Conservation (phyloP, 2,329 filamentous ascomycete genomes). For the Ophiostoma triangulosporum region DNA sequence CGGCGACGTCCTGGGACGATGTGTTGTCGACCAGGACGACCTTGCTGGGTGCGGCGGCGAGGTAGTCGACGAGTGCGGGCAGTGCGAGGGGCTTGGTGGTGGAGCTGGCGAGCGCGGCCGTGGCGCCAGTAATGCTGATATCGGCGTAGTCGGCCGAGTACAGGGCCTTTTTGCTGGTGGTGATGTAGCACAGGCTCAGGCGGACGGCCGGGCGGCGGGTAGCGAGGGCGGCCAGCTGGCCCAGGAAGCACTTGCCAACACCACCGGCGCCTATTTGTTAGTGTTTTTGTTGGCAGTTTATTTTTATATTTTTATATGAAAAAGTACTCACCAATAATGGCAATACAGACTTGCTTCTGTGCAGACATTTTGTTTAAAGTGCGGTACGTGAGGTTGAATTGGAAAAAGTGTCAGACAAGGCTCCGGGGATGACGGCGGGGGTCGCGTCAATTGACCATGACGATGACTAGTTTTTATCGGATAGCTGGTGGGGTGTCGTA, state of each 20-base stretch:
- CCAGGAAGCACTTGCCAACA: constrained; percentile 82
- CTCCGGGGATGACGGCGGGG: neutral
- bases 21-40: constrained; percentile 91
- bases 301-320: neutral
- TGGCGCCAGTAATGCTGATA: constrained; percentile 26
- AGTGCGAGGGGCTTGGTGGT: constrained; percentile 52
- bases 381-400: neutral
- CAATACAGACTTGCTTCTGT: constrained; percentile 36
- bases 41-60: constrained; percentile 63
- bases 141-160: constrained; percentile 60
- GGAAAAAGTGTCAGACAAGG: neutral
- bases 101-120: constrained; percentile 51
- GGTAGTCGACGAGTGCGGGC: constrained; percentile 60
- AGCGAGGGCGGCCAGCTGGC: constrained; percentile 59
- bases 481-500: neutral
- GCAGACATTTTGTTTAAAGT: constrained; percentile 24
- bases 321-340: constrained; percentile 32
- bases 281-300: neutral
- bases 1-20: constrained; percentile 73
- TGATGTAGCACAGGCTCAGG: constrained; percentile 70
- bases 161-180: constrained; percentile 72
- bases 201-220: constrained; percentile 53
- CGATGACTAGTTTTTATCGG: too few relatives aligned
- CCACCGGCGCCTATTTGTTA: constrained; percentile 63
- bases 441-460: too few relatives aligned